Base-by-base conservation (phyloP, 2,329 filamentous ascomycete species). In the Alternaria brassicae region DNA sequence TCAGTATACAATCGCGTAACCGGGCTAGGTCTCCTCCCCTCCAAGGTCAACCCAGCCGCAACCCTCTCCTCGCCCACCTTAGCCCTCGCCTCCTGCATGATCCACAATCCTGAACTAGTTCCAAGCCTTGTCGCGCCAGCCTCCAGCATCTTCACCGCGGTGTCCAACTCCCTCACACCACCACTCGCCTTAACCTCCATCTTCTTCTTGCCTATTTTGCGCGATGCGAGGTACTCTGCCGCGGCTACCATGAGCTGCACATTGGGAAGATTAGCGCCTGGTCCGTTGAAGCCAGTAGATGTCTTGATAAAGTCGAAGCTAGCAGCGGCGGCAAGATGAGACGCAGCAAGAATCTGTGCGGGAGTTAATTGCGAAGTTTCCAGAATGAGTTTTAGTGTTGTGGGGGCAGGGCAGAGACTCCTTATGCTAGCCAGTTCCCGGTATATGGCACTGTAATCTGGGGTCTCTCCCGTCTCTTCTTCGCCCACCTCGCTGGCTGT, bases 221-320 rank as follows among this genome's bases (percentile, higher is more conserved):
- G 72, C 63, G 56, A 77, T 27, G 66, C 78, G n/a, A 84, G 66
- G 34, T 74, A 74, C 63, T 83, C 79, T 10, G 81, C 81, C 3
- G 80, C 80, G 9, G 79, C 78, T 12, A 80, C 78, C 86, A 88
- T 88, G 27, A 86, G 70, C 48, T 79, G 74, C 23, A 88, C 84
- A 66, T 85, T 77, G 51, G 84, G 80, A 15, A 81, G 75, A 34
- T 71, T 82, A 0, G 86, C 86, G 8, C 85, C 85, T 1, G 78
- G 77, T 0, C 85, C 86, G 49, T 82, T 81, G 72, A 87, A 87
- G 1, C 86, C 86, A 1, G 86, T 88, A 28, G 81, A 83, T 0
- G 86, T 88, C 76, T 88, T 88, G 61, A 88, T 82, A 62, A 82
- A 88, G 65, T 88, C 84, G 47, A 84, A 83, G 4, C 80, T 80